These are phyloP conservation scores for Rhizophora apiculata DNA, from an alignment of 345 rosid genomes.

Conservation along the genomic window DNA sequence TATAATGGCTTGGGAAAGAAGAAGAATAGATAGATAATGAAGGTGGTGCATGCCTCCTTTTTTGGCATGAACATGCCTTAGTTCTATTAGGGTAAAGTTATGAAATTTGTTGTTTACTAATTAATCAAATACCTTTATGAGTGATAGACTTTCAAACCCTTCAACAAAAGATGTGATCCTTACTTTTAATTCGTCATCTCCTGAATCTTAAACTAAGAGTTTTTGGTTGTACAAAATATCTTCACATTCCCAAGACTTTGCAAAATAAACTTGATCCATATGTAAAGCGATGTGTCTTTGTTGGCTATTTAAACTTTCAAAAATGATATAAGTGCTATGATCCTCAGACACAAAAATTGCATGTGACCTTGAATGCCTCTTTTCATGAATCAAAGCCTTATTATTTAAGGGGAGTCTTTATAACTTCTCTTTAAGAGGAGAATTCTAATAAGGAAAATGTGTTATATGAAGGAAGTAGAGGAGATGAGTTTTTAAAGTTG, in stretches of 20 bases:
- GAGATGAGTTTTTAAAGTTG: background rate
- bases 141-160: background rate
- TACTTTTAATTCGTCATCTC: background rate
- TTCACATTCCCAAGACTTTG: background rate
- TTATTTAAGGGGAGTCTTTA: background rate
- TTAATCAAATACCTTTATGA: background rate
- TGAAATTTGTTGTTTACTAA: background rate
- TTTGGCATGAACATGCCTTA: background rate
- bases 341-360: background rate
- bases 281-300: background rate
- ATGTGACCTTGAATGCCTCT: background rate
- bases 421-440: background rate
- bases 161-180: background rate
- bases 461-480: background rate
- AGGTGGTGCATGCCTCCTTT: background rate
- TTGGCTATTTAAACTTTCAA: background rate
- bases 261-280: background rate
- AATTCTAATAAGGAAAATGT: background rate
- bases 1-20: background rate
- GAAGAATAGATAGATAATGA: background rate
- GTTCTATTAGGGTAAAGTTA: background rate
- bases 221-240: background rate
- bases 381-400: background rate
- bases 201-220: background rate
- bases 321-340: constrained; percentile 2